Evolutionary conservation across 2,329 filamentous ascomycete species (phyloP).

Genomic region (Catunica adiposa): DNA sequence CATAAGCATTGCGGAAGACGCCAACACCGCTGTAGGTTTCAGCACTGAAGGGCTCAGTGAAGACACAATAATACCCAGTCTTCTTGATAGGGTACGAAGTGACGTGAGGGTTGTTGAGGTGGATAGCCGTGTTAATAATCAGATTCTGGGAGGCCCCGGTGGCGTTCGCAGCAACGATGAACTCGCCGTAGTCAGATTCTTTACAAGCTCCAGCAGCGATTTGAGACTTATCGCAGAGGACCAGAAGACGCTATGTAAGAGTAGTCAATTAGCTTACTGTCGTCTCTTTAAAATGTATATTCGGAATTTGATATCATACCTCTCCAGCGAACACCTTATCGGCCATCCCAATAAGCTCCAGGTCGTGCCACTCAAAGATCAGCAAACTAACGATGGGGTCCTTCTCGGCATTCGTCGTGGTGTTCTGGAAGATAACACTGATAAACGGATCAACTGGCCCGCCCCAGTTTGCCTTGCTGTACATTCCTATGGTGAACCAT

Average conservation of each 20-base stretch:
- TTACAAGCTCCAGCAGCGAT: conserved; percentile 59
- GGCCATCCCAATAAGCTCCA: conserved; percentile 56
- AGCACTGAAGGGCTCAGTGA: conserved; percentile 53
- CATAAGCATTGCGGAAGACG: conserved; percentile 90
- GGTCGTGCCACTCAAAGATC: conserved; percentile 89
- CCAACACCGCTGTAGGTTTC: conserved; percentile 63
- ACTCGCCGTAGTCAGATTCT: conserved; percentile 62
- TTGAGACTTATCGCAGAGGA: conserved; percentile 58
- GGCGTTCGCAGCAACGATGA: conserved; percentile 64
- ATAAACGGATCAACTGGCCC: conserved; percentile 82
- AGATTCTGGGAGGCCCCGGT: conserved; percentile 51
- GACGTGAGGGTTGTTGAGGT: conserved; percentile 56
- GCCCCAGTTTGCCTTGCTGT: conserved; percentile 76
- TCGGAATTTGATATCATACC: conserved; percentile 35
- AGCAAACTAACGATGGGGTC: conserved; percentile 70
- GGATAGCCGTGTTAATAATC: conserved; percentile 65
- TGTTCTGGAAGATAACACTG: conserved; percentile 56
- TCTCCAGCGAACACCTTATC: conserved; percentile 35
- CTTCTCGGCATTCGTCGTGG: conserved; percentile 36
- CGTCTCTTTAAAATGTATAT: conserved; percentile 16
- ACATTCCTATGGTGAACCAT: conserved; percentile 53
- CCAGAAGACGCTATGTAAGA: conserved; percentile 22
- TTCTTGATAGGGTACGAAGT: conserved; percentile 74
- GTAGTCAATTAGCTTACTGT: background rate
- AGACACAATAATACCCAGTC: conserved; percentile 92